Conservation (phyloP, 2,329 filamentous ascomycete species). For the Fusarium sp. region DNA sequence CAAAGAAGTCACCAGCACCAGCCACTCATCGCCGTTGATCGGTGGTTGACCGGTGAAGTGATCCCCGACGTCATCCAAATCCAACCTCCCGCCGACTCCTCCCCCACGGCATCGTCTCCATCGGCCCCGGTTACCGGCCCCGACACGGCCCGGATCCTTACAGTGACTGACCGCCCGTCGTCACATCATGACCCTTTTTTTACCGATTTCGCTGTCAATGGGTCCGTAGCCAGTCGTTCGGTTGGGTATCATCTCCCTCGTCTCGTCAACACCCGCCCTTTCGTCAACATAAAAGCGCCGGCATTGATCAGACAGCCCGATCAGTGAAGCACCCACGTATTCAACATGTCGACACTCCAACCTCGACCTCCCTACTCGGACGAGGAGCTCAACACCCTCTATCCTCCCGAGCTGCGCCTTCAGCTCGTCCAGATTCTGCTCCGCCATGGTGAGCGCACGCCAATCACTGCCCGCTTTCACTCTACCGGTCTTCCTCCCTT, state of each 20-base stretch:
- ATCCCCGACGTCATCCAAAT: neutral
- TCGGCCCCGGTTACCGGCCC: conserved; percentile 28
- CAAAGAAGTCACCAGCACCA: conserved; percentile 5
- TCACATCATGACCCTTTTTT: conserved; percentile 15
- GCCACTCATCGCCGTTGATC: conserved; percentile 4
- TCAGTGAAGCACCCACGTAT: neutral
- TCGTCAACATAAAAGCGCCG: neutral
- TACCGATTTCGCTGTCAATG: neutral
- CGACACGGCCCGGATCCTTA: conserved; percentile 17
- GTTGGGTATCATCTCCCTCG: neutral
- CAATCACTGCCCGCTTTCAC: conserved; percentile 88
- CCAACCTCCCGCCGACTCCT: neutral
- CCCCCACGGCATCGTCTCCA: neutral
- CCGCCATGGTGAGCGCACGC: conserved; percentile 84
- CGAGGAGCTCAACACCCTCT: conserved; percentile 84
- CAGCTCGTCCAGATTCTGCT: conserved; percentile 91
- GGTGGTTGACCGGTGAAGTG: neutral
- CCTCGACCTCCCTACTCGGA: conserved; percentile 82
- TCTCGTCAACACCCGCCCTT: neutral
- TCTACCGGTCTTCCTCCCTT: conserved; percentile 76
- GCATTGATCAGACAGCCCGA: neutral
- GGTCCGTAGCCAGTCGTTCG: neutral
- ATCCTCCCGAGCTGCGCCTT: conserved; percentile 83
- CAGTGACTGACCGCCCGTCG: neutral
- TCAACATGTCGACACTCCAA: conserved; percentile 79